Conservation (phyloP, 805 yeast genomes). For the Kodamaea restingae region DNA sequence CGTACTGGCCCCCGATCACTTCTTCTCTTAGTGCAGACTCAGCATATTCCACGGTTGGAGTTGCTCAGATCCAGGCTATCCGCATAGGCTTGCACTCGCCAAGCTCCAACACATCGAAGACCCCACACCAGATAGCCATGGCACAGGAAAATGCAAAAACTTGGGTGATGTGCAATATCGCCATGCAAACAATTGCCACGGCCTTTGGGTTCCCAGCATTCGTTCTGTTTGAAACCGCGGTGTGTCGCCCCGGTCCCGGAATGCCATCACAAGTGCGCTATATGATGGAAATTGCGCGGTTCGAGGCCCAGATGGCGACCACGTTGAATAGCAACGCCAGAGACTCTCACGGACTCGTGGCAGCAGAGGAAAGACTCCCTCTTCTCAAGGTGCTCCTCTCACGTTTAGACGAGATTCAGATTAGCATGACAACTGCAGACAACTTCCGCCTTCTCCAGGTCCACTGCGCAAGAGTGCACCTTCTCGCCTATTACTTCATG, state of each 20-base stretch:
- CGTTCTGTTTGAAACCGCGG: slow-evolving; percentile 71
- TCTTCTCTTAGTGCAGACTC: slow-evolving; percentile 94
- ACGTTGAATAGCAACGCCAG: slow-evolving; percentile 68
- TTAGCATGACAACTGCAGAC: slow-evolving; percentile 50
- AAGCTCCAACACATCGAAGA: slow-evolving; percentile 7
- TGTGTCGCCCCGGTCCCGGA: slow-evolving; percentile 22
- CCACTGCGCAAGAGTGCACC: slow-evolving; percentile 72
- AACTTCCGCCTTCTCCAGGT: slow-evolving; percentile 67
- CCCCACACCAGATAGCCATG: slow-evolving; percentile 36
- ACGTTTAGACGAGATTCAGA: slow-evolving; percentile 74
- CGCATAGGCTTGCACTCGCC: slow-evolving; percentile 85
- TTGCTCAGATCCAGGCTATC: slow-evolving; percentile 89
- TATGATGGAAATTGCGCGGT: slow-evolving; percentile 78
- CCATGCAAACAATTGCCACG: slow-evolving; percentile 84
- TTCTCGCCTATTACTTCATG: slow-evolving; percentile 76
- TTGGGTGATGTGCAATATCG: slow-evolving; percentile 91
- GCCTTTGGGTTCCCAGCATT: slow-evolving; percentile 94
- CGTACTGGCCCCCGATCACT: slow-evolving; percentile 95
- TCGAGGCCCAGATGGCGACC: slow-evolving; percentile 80
- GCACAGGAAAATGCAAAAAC: slow-evolving; percentile 79
- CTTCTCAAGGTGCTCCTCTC: slow-evolving; percentile 63
- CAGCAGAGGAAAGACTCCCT: slow-evolving; percentile 69
- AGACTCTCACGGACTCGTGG: slow-evolving; percentile 63
- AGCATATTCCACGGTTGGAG: slow-evolving; percentile 92
- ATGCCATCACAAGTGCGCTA: slow-evolving; percentile 62